Evolutionary conservation across 2,329 filamentous ascomycete genomes (phyloP), one percentile per base, ranked within the genome.

Genomic region (Beauveria brongniartii): DNA sequence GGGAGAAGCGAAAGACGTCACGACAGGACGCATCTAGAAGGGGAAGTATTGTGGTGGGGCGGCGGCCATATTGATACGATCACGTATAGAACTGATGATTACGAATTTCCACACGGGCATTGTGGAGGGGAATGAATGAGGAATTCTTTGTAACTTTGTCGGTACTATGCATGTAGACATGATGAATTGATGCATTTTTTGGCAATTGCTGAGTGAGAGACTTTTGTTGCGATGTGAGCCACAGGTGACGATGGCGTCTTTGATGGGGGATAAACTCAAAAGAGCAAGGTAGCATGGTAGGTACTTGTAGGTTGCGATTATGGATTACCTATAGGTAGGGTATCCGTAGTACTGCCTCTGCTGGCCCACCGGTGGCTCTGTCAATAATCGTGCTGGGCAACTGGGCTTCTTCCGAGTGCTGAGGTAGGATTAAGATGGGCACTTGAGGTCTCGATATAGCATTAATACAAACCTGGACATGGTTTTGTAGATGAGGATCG

Each of bases 11-110:
- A 18, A 20, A 59, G 47, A 51, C 9, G 34, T 30, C 16, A 34
- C 51, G 12, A 24, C 10, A 34, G 24, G 5, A 40, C 18, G n/a
- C 20, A n/a, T 16, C 20, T 54, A 57, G 48, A 53, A 34, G 8
- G 26, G 46, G 18, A 18, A 18, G 41, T 41, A 26, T 59, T 40
- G 26, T 22, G 58, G 22, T 61, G 43, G 30, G n/a, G 40, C 50
- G 20, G 53, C 40, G 43, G 43, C 50, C n/a, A 41, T 44, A 14
- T 50, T 30, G 58, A 41, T 16, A 48, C 41, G 43, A 43, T 26
- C 51, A 28, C 24, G n/a, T 40, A 60, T 47, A 63, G 52, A 59
- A 51, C 12, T 50, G 62, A 55, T 51, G 30, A 24, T 40, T 53
- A 50, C 50, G 53, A 50, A 55, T 47, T 59, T 51, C 52, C 37